Base-by-base conservation (phyloP, 768 basidiomycete genomes). In the Mrakia hoshinonis region DNA sequence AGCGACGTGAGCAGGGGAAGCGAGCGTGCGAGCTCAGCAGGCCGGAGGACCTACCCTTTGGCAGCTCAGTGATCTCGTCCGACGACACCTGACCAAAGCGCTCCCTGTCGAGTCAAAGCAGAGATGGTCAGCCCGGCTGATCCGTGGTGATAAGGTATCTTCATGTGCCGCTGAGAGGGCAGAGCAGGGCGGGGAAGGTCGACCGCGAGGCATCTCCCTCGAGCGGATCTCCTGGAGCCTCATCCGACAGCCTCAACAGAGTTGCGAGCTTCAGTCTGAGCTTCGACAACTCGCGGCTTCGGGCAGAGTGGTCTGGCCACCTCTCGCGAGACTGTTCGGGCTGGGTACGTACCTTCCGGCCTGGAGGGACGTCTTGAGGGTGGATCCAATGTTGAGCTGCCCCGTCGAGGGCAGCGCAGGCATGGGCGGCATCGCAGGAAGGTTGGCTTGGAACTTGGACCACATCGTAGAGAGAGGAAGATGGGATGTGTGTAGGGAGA, bases 31-130 rank as follows among this genome's bases (percentile, higher is more conserved):
- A 46, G 69, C 10, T 26, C 55, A 24, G 47, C 29, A 48, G 18
- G 10, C 26, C 80, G n/a, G 13, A 51, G 12, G 34, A 48, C 78
- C 15, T 34, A 89, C 90, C 92, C 81, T 91, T 88, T 31, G 90
- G 90, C 64, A 92, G 84, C 81, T 97, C 96, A 10, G 95, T 98
- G 77, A 97, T 93, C 75, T 96, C 96, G 74, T 92, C 92, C 6
- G 89, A 84, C 4, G 91, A 85, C 70, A 95, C 85, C 77, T 93
- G 89, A 26, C 95, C 95, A 4, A 97, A 83, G 62, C 89, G 84
- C 81, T 98, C 95, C 67, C 81, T 80, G 52, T 20, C 20, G 20
- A 3, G 26, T 18, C 20, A 46, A 29, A 20, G 6, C 4, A n/a
- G 43, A 51, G 29, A 31, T 24, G 43, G 58, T 62, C 46, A 67